phyloP scores from a whole-genome alignment of 2,329 filamentous ascomycete genomes.

The Pestalotiopsis sp. region DNA sequence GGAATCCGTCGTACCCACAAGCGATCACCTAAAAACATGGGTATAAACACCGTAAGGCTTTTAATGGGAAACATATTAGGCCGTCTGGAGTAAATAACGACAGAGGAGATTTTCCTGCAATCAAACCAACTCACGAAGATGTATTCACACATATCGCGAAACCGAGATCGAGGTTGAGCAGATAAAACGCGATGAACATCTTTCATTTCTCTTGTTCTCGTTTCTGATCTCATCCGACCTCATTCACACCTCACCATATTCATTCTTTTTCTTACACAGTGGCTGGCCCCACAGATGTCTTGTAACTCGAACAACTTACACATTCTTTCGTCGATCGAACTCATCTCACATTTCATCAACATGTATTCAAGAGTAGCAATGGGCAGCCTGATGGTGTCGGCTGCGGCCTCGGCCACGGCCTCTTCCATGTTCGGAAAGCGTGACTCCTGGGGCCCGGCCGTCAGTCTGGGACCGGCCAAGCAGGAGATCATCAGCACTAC shows the following conservation, averaged over 20 bases:
- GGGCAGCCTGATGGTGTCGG: constrained; percentile 10
- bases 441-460: constrained; percentile 25
- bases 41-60: neutral
- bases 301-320: neutral
- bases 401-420: constrained; percentile 12
- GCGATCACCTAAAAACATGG: neutral
- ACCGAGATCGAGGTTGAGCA: neutral
- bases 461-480: constrained; percentile 23
- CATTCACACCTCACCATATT: neutral
- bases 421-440: constrained; percentile 16
- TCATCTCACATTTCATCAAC: neutral
- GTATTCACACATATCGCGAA: neutral
- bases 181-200: neutral
- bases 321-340: neutral
- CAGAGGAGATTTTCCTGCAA: neutral
- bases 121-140: neutral
- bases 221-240: neutral
- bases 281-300: neutral
- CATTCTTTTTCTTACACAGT: neutral
- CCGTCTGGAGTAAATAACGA: neutral
- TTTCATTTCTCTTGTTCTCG: neutral
- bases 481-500: constrained; percentile 22
- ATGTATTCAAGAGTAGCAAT: constrained; percentile 7
- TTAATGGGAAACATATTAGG: neutral
- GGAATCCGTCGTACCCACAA: neutral